Base-by-base conservation (phyloP, 106 monocot genomes). In the Iris macrosiphon region DNA sequence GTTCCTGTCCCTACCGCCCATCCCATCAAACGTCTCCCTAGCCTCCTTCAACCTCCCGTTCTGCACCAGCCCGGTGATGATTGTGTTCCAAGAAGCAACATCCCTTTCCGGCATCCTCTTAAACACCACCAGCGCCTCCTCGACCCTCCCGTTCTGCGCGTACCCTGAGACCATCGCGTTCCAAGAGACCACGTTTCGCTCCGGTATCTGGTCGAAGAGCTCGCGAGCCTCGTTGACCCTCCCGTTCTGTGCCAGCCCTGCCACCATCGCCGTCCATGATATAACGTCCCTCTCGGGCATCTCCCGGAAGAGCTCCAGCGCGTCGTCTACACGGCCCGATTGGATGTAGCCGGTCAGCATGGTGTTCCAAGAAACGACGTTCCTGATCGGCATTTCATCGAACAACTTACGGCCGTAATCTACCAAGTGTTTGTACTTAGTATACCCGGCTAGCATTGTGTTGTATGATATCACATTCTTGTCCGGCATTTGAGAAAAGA, bases 111-210 rank as follows among this genome's bases (percentile, higher is more conserved):
- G 74, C 87, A 81, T 81, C 31, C 54, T 61, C 25, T 67, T 55
- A 31, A 86, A 86, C 0, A 77, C 62, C 3, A 31, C 65, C 15
- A 70, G 40, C 11, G 80, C 80, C 7, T 80, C 62, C 5, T 68
- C 67, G 10, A 81, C 35, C 52, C 71, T 73, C 21, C 31, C n/a
- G 30, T 82, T 82, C 65, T 75, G 75, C 0, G 69, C 40, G 25
- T 82, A 79, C 0, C 87, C 82, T 0, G 83, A 55, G 14, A 87
- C 48, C 79, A 84, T 79, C 8, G 75, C 79, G 33, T 79, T 85
- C 79, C 84, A 85, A 39, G 79, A 79, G 25, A 75, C 45, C 2
- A 74, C 64, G 66, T 83, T 70, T 49, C 60, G 60, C n/a, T 61
- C 47, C 0, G 82, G 82, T 70, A 87, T 87, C 29, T 9, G 22